Evolutionary conservation across 176 grass and related monocot species (phyloP).

Genomic region (Raddia distichophylla): DNA sequence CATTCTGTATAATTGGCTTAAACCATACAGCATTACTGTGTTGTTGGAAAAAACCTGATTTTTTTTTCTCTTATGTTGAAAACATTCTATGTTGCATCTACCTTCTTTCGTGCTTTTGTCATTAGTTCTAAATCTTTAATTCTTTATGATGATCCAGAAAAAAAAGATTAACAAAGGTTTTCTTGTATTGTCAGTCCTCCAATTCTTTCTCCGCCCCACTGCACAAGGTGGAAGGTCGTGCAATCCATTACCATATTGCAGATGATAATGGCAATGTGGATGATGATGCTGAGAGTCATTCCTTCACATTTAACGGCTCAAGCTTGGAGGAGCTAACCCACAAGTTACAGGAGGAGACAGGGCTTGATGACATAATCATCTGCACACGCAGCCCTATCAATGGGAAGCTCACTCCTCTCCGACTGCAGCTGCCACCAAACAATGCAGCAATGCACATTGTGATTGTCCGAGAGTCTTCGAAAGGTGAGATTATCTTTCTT

Average conservation of each 20-base stretch:
- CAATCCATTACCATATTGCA: conserved; percentile 70
- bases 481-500: conserved; percentile 45
- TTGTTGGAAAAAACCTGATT: not conserved
- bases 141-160: not conserved
- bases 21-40: not conserved
- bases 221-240: conserved; percentile 75
- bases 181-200: conserved; percentile 49
- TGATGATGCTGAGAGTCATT: conserved; percentile 33
- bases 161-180: conserved; percentile 24
- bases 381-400: conserved; percentile 74
- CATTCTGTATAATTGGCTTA: not conserved
- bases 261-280: conserved; percentile 80
- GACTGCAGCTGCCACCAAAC: conserved; percentile 72
- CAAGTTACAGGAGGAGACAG: conserved; percentile 67
- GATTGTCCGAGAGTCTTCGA: conserved; percentile 65
- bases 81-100: not conserved
- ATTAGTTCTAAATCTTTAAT: not conserved
- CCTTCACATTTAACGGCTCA: conserved; percentile 75
- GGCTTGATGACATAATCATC: conserved; percentile 60
- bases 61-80: not conserved
- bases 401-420: conserved; percentile 68
- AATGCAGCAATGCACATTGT: conserved; percentile 75
- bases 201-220: conserved; percentile 47
- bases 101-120: not conserved
- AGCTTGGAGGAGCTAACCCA: conserved; percentile 66